phyloP scores from a whole-genome alignment of 257 asterid species.

The Parsonsia alboflavescens region DNA sequence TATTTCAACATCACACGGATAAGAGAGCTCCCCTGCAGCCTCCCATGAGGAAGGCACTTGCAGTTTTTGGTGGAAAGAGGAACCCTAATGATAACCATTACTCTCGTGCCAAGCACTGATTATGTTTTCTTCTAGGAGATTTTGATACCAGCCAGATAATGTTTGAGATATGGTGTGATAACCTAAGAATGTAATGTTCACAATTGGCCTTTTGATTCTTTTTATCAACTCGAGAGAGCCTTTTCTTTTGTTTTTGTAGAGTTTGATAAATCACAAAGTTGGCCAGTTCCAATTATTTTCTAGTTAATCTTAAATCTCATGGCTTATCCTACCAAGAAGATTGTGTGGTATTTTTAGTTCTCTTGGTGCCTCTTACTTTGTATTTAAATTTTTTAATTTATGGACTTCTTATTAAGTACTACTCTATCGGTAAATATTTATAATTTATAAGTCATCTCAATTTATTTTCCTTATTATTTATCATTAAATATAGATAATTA shows the following conservation, averaged over 20 bases:
- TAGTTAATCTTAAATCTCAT: no score
- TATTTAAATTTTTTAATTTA: no score
- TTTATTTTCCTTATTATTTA: no score
- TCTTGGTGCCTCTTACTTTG: no score
- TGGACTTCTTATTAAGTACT: no score
- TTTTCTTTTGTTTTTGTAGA: neutral
- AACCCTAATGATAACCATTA: constrained; percentile 90
- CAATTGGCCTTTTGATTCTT: neutral
- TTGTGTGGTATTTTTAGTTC: no score
- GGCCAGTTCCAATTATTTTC: neutral
- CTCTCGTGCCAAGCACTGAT: constrained; percentile 60
- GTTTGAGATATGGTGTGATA: neutral
- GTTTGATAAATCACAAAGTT: neutral
- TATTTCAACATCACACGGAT: constrained; percentile 64
- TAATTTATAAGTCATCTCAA: no score
- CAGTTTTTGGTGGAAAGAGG: constrained; percentile 86
- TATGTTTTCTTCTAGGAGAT: neutral
- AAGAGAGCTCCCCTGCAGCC: constrained; percentile 85
- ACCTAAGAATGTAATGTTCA: neutral
- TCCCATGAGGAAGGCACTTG: constrained; percentile 80
- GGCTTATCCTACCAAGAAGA: no score
- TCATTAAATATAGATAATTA: no score
- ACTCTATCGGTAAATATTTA: no score
- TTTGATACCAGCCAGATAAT: neutral
- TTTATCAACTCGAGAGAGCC: neutral